Conservation (phyloP, 345 rosid species). For the Brassica juncea region DNA sequence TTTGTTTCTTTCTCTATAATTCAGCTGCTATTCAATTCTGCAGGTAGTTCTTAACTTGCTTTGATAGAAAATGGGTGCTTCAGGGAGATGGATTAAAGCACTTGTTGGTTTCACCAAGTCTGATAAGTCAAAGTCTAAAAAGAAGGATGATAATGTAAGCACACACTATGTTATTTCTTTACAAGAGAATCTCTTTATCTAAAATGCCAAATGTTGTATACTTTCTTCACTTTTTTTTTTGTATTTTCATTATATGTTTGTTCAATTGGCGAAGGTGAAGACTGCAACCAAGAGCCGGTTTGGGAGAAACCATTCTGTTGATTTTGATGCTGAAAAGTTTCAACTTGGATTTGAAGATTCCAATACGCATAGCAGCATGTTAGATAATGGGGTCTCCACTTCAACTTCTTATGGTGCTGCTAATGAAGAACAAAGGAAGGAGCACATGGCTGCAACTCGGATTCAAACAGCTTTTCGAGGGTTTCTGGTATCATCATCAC, state of each 20-base stretch:
- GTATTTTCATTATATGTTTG: background rate
- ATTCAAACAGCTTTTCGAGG: slow-evolving; percentile 96
- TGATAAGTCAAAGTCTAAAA: slow-evolving; percentile 71
- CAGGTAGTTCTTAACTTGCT: slow-evolving; percentile 35
- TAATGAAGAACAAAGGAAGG: slow-evolving; percentile 49
- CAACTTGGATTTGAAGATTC: slow-evolving; percentile 58
- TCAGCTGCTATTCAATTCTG: slow-evolving; percentile 12
- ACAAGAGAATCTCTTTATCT: background rate
- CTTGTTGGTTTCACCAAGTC: slow-evolving; percentile 80
- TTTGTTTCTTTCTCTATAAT: background rate
- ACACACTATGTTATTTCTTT: background rate
- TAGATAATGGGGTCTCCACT: slow-evolving; percentile 55
- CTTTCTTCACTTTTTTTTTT: background rate
- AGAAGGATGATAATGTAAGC: slow-evolving; percentile 66
- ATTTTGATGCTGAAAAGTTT: slow-evolving; percentile 54
- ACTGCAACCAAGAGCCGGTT: slow-evolving; percentile 57
- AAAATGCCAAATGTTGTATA: background rate
- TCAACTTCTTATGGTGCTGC: slow-evolving; percentile 49
- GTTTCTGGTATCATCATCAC: slow-evolving; percentile 65
- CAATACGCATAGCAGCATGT: slow-evolving; percentile 33
- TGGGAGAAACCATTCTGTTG: slow-evolving; percentile 63
- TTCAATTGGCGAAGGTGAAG: slow-evolving; percentile 46
- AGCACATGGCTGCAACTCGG: slow-evolving; percentile 75
- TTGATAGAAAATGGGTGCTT: slow-evolving; percentile 69
- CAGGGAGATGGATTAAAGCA: slow-evolving; percentile 94